Base-by-base conservation (phyloP, 768 basidiomycete species). In the Termitomyces sp. region DNA sequence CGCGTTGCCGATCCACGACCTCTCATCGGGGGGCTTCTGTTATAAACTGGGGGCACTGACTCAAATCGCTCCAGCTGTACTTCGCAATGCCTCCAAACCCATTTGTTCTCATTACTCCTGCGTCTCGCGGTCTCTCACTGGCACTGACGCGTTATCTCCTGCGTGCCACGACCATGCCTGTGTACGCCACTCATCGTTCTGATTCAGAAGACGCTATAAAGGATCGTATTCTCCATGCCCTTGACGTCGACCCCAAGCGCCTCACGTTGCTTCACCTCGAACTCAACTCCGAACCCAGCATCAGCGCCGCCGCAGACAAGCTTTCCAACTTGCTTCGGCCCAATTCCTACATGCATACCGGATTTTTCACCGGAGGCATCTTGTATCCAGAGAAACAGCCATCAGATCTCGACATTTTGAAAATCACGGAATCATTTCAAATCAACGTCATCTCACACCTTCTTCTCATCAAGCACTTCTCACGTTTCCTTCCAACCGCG, bases 401-500 rank as follows among this genome's bases (percentile, higher is more conserved):
- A 2, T 69, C 71, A 4, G 81, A 84, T 59, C 59, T 86, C 48
- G 71, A 81, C 65, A 63, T 71, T 60, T 66, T 66, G 27, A 57
- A 70, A 35, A 66, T 84, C 41, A 61, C 67, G 27, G 66, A 77
- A 55, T 77, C 80, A 12, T 85, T 83, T 69, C 73, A 79, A 61
- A 77, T 79, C 66, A 86, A 86, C 68, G 78, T 80, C 63, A 75
- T 85, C 54, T 80, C 84, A 19, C 83, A 85, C 65, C 71, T 85
- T 42, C 75, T 85, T 41, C 72, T 81, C 59, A 82, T 86, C 70
- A 84, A 84, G 67, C 81, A 85, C 66, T 86, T 85, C 65, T 77
- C 77, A 19, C 78, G 72, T 47, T 86, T 85, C 70, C 77, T 85
- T 42, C 83, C 82, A 5, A 57, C 66, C 5, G 53, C 70, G 12